phyloP scores from a whole-genome alignment of 1,284 basidiomycete species.

The Testicularia cyperi region DNA sequence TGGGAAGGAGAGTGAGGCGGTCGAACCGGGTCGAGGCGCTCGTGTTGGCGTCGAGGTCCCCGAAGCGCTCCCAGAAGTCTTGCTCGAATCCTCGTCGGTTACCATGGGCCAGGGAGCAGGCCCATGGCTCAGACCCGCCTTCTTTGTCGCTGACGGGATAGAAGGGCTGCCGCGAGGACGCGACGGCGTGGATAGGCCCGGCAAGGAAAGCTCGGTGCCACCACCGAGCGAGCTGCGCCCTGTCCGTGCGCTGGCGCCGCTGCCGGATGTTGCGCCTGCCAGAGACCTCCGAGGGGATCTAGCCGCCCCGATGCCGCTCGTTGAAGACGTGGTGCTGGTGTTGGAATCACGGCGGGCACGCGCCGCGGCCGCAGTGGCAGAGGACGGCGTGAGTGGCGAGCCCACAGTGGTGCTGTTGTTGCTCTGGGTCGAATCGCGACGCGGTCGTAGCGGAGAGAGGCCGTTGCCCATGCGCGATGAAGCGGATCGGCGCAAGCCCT shows the following conservation, averaged over 20 bases:
- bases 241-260: too few species aligned
- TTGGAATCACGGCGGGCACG: slow-evolving; percentile 31
- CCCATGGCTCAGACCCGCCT: slow-evolving; percentile 8
- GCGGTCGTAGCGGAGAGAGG: slow-evolving; percentile 24
- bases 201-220: slow-evolving; percentile 2
- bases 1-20: slow-evolving; percentile 19
- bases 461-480: slow-evolving; percentile 22
- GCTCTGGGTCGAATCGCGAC: slow-evolving; percentile 38
- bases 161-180: slow-evolving; percentile 15
- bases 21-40: slow-evolving; percentile 11
- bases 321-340: slow-evolving; percentile 25
- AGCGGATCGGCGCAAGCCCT: slow-evolving; percentile 17
- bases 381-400: slow-evolving; percentile 1
- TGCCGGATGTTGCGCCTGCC: slow-evolving; percentile 2
- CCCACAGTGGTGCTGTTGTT: slow-evolving; percentile 15
- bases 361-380: slow-evolving; percentile 1
- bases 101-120: slow-evolving; percentile 32
- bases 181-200: slow-evolving; percentile 20
- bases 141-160: slow-evolving; percentile 3
- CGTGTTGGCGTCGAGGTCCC: slow-evolving; percentile 6
- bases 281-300: slow-evolving; percentile 17
- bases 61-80: not conserved
- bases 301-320: slow-evolving; percentile 10
- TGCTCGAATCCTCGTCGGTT: slow-evolving; percentile 1
- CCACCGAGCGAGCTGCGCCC: slow-evolving; percentile 14